Conservation (phyloP, 2,329 filamentous ascomycete species). For the Nectriaceae sp. region DNA sequence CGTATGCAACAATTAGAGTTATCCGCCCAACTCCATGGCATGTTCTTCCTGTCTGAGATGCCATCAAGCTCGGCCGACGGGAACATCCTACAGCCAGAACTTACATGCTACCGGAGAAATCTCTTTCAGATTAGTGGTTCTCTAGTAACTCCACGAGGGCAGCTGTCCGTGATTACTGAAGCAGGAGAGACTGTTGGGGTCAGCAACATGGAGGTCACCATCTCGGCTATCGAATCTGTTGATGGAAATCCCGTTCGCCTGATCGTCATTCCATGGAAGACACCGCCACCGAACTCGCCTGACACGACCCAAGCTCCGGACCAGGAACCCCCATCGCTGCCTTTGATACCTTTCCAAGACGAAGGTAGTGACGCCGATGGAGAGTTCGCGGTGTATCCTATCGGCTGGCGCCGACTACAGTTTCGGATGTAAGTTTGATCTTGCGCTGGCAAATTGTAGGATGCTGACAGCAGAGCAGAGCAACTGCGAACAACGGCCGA, state of each 20-base stretch:
- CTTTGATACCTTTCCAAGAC: slow-evolving; percentile 68
- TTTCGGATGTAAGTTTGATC: slow-evolving; percentile 69
- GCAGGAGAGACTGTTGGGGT: slow-evolving; percentile 83
- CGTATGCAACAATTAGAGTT: slow-evolving; percentile 63
- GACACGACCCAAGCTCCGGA: slow-evolving; percentile 67
- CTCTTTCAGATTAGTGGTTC: slow-evolving; percentile 95
- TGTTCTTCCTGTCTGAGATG: slow-evolving; percentile 87
- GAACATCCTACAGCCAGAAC: slow-evolving; percentile 68
- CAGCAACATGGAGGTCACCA: slow-evolving; percentile 78
- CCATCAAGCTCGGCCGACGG: slow-evolving; percentile 63
- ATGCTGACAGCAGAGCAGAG: slow-evolving; percentile 48
- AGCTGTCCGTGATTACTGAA: slow-evolving; percentile 80
- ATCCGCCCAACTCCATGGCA: slow-evolving; percentile 78
- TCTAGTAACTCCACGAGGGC: slow-evolving; percentile 75
- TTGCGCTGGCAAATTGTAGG: background rate
- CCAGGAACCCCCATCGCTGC: slow-evolving; percentile 83
- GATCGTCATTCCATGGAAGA: slow-evolving; percentile 98
- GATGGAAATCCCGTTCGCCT: slow-evolving; percentile 90
- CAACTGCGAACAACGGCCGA: slow-evolving; percentile 93
- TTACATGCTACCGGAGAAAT: slow-evolving; percentile 95
- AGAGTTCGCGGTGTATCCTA: slow-evolving; percentile 87
- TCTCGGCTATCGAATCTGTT: slow-evolving; percentile 92
- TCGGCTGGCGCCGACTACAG: slow-evolving; percentile 91
- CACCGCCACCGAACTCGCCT: slow-evolving; percentile 77
- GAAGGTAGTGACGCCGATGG: slow-evolving; percentile 63